Percentiles rank a stretch among this genome's conserved stretches.
These are phyloP conservation scores for Colletotrichum melonis DNA, from an alignment of 2,329 filamentous ascomycete genomes.

Conservation along the genomic window DNA sequence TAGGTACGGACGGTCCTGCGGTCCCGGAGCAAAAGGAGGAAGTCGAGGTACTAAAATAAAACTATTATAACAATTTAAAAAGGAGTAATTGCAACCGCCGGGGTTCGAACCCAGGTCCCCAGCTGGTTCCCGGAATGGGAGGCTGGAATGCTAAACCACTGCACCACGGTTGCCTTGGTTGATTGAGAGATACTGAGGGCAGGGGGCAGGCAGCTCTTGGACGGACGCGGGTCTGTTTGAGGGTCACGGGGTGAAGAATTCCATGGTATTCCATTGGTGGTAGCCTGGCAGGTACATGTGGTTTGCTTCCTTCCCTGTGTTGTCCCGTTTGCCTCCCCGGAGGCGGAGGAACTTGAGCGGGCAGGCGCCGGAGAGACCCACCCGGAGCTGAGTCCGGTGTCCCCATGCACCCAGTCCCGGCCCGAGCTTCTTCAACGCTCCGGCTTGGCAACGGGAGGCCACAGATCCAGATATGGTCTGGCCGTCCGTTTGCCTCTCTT, in stretches of 20 bases:
- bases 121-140: constrained; percentile 27
- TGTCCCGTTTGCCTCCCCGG: constrained; percentile 13
- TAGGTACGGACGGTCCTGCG: too few species aligned
- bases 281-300: background rate
- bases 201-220: background rate
- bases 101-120: constrained; percentile 34
- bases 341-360: background rate
- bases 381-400: background rate
- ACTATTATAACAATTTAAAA: background rate
- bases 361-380: constrained; percentile 15
- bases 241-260: background rate
- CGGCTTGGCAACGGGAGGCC: constrained; percentile 1
- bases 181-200: constrained; percentile 7
- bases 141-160: constrained; percentile 36
- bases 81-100: constrained; percentile 16
- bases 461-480: background rate
- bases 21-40: background rate
- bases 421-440: background rate
- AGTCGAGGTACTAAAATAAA: background rate
- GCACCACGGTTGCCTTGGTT: constrained; percentile 28
- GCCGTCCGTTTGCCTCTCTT: background rate
- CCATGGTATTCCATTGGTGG: background rate
- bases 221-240: background rate
- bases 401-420: background rate
- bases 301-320: constrained; percentile 20